phyloP scores from a whole-genome alignment of 805 yeast species.

The Metschnikowia gelsemii region DNA sequence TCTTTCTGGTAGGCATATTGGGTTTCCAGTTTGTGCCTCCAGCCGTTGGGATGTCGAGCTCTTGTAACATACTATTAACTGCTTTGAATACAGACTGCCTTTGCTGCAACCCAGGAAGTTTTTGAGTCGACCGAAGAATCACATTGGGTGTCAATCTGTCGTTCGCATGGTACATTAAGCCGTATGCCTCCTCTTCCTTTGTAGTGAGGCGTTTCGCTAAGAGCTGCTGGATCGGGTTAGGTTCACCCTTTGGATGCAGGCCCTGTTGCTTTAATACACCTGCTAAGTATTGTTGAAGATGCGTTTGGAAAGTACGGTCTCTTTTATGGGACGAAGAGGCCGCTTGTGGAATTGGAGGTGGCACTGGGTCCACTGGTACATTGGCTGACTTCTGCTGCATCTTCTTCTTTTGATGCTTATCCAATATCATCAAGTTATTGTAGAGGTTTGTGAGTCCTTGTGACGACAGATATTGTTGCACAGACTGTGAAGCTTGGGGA shows the following conservation, averaged over 20 bases:
- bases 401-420: constrained; percentile 57
- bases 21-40: constrained; percentile 62
- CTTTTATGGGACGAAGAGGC: constrained; percentile 51
- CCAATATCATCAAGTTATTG: constrained; percentile 69
- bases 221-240: constrained; percentile 41
- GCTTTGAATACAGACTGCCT: constrained; percentile 80
- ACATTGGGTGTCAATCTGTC: constrained; percentile 81
- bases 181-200: constrained; percentile 82
- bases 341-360: constrained; percentile 53
- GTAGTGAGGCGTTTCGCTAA: constrained; percentile 58
- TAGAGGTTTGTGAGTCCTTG: constrained; percentile 89
- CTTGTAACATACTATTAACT: constrained; percentile 64
- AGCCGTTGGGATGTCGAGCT: constrained; percentile 68
- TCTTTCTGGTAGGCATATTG: constrained; percentile 79
- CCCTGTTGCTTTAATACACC: constrained; percentile 37
- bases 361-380: constrained; percentile 45
- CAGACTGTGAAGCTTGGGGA: constrained; percentile 74
- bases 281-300: constrained; percentile 43
- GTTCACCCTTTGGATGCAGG: constrained; percentile 33
- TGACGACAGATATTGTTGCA: constrained; percentile 74
- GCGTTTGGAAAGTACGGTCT: constrained; percentile 45
- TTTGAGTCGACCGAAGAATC: constrained; percentile 65
- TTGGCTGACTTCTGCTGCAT: constrained; percentile 41
- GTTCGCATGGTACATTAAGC: constrained; percentile 69
- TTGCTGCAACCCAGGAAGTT: constrained; percentile 44